phyloP scores from a whole-genome alignment of 768 basidiomycete genomes.

The Suillus subluteus region DNA sequence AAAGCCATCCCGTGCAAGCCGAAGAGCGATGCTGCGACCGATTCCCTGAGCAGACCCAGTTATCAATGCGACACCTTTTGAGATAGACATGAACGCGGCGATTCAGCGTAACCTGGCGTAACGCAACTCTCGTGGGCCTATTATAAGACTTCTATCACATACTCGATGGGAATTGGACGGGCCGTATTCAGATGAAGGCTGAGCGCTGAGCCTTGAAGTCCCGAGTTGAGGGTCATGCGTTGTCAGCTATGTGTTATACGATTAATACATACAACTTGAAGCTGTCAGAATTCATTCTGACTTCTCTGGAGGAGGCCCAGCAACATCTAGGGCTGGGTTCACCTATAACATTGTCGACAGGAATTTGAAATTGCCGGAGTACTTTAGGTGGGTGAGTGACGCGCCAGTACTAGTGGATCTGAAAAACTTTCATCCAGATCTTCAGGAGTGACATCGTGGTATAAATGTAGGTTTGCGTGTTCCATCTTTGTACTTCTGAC shows the following conservation, averaged over 20 bases:
- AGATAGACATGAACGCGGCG: neutral
- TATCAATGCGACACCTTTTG: constrained; percentile 23
- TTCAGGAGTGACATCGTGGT: too few species aligned
- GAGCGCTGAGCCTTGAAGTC: neutral
- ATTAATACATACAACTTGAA: neutral
- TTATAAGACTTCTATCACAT: neutral
- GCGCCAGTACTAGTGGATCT: neutral
- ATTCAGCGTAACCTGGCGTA: neutral
- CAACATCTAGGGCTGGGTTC: neutral
- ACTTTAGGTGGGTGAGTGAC: neutral
- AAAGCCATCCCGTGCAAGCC: constrained; percentile 31
- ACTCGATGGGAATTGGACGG: neutral
- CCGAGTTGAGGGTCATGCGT: neutral
- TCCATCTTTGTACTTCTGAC: too few species aligned
- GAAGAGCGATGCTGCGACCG: constrained; percentile 28
- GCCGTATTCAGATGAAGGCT: neutral
- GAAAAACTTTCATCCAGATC: neutral
- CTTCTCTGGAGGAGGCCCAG: neutral
- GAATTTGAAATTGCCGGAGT: neutral
- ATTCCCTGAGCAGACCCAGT: constrained; percentile 28
- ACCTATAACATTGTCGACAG: neutral
- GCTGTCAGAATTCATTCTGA: neutral
- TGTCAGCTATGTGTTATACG: neutral
- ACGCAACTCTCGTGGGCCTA: neutral
- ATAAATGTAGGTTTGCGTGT: too few species aligned